Evolutionary conservation across 257 asterid species (phyloP).

Genomic region (Fraxinus cuspidata): DNA sequence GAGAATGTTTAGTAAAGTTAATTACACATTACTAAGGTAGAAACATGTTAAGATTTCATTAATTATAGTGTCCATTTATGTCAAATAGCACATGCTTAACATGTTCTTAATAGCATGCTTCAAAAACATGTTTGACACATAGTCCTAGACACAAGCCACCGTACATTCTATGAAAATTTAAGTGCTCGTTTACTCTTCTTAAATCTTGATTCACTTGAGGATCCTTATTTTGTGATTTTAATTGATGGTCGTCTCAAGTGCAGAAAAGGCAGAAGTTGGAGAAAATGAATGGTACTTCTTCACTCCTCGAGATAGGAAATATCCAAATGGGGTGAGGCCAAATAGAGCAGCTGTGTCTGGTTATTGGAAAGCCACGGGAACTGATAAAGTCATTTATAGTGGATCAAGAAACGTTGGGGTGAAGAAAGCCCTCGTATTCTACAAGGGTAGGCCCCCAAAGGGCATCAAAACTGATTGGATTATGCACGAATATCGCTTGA

Average conservation of each 20-base stretch:
- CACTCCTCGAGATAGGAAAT: slow-evolving; percentile 74
- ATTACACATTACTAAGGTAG: too few relatives aligned
- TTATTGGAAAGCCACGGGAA: slow-evolving; percentile 92
- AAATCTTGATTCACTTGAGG: neutral
- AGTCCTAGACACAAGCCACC: neutral
- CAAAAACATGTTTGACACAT: neutral
- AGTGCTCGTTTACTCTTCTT: neutral
- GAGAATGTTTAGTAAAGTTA: neutral
- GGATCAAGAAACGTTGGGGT: slow-evolving; percentile 73
- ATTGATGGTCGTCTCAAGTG: neutral
- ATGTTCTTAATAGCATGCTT: neutral
- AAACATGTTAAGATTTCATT: too few relatives aligned
- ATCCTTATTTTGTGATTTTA: neutral
- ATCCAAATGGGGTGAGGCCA: slow-evolving; percentile 83
- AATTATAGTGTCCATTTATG: too few relatives aligned
- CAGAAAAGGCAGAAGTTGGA: slow-evolving; percentile 71
- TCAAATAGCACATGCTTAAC: neutral
- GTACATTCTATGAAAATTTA: neutral
- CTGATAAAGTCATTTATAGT: slow-evolving; percentile 75
- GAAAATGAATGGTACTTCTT: slow-evolving; percentile 91
- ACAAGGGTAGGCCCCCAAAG: slow-evolving; percentile 73
- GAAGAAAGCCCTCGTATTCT: slow-evolving; percentile 83
- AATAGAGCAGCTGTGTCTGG: slow-evolving; percentile 91
- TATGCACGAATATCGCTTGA: slow-evolving; percentile 85
- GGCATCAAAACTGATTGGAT: slow-evolving; percentile 87